phyloP scores from a whole-genome alignment of 2,329 filamentous ascomycete genomes.

The Neurospora sp. region DNA sequence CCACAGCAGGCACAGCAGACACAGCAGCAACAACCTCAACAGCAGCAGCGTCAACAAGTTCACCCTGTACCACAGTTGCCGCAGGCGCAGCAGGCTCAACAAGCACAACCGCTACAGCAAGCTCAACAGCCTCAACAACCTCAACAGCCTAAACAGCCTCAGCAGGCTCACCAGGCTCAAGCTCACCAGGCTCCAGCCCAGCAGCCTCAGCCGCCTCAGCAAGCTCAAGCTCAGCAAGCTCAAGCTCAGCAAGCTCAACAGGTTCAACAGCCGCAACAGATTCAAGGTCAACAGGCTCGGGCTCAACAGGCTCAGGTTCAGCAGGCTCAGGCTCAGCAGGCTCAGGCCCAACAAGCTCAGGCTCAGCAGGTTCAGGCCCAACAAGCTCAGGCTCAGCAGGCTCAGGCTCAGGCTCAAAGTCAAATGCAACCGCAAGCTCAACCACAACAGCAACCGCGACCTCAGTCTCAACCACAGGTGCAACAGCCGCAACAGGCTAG shows the following conservation, averaged over 20 bases:
- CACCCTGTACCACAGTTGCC: not conserved
- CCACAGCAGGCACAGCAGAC: constrained; percentile 14
- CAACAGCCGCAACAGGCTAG: not conserved
- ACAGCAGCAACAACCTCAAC: constrained; percentile 13
- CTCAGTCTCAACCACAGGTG: not conserved
- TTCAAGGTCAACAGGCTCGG: not conserved
- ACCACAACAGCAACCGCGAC: not conserved
- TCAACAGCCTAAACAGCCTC: not conserved
- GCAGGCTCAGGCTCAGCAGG: not conserved
- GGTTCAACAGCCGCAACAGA: not conserved
- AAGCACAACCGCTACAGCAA: not conserved
- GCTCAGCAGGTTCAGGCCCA: not conserved
- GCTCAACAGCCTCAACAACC: not conserved
- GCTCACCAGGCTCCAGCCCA: not conserved
- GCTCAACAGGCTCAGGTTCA: not conserved
- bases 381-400: not conserved
- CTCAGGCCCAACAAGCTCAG: not conserved
- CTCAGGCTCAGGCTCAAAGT: not conserved
- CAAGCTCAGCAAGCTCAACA: not conserved
- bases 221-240: not conserved
- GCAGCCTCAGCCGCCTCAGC: constrained; percentile 7
- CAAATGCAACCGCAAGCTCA: not conserved
- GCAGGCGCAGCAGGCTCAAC: not conserved
- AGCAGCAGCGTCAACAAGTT: constrained; percentile 1
- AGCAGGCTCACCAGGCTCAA: not conserved